Evolutionary conservation across 176 grass and related monocot genomes (phyloP).

Genomic region (Lolium multiflorum): DNA sequence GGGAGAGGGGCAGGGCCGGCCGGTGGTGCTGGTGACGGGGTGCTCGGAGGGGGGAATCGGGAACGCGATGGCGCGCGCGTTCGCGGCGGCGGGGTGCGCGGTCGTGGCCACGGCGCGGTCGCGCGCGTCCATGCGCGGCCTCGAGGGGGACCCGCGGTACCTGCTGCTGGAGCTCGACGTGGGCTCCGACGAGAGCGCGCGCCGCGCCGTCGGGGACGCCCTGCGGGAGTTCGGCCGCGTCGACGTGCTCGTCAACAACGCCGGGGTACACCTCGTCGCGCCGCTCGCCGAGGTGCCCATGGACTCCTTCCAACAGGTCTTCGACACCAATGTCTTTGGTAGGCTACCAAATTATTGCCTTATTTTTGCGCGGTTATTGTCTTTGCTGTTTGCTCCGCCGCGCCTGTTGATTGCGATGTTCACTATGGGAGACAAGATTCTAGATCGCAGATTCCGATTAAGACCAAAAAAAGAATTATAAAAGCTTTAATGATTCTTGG

Average conservation of each 20-base stretch:
- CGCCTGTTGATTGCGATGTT: slow-evolving; percentile 9
- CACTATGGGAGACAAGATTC: slow-evolving; percentile 2
- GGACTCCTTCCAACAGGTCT: slow-evolving; percentile 62
- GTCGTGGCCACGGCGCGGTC: slow-evolving; percentile 85
- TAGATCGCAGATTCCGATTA: slow-evolving; percentile 18
- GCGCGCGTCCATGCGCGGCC: slow-evolving; percentile 69
- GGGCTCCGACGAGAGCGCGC: slow-evolving; percentile 59
- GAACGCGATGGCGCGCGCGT: slow-evolving; percentile 65
- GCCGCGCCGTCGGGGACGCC: slow-evolving; percentile 49
- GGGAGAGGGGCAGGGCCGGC: not conserved
- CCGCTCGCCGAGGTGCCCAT: slow-evolving; percentile 85
- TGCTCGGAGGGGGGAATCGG: slow-evolving; percentile 92
- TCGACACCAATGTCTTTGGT: slow-evolving; percentile 94
- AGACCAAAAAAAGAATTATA: too few species aligned
- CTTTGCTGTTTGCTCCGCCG: not conserved
- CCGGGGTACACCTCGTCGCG: slow-evolving; percentile 88
- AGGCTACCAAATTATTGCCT: not conserved
- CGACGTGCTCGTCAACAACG: slow-evolving; percentile 96
- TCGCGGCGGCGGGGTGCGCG: slow-evolving; percentile 67
- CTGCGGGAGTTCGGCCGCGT: slow-evolving; percentile 60
- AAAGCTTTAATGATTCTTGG: not conserved
- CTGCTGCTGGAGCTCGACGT: slow-evolving; percentile 73
- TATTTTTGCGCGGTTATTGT: not conserved
- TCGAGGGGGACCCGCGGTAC: slow-evolving; percentile 59
- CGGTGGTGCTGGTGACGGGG: slow-evolving; percentile 86